Percentiles rank a stretch among this genome's conserved stretches.
phyloP scores from a whole-genome alignment of 768 basidiomycete genomes.

The Mycena chlorophos region DNA sequence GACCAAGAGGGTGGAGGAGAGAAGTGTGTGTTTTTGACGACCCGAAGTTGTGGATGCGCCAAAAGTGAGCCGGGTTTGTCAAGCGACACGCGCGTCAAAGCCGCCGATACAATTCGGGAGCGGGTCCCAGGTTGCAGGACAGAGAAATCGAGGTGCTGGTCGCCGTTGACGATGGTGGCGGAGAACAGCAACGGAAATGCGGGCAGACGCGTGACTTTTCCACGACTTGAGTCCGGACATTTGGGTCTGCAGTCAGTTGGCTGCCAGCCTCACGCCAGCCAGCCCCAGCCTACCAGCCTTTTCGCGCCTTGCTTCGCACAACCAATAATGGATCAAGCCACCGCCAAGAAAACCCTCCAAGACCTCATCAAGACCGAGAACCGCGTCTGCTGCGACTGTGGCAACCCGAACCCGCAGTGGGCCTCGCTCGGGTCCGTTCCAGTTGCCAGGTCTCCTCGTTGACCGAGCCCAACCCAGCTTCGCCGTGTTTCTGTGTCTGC shows the following conservation, averaged over 20 bases:
- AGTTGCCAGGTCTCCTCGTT: constrained; percentile 1
- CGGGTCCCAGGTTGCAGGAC: background rate
- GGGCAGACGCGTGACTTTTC: no score
- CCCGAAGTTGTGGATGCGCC: constrained; percentile 44
- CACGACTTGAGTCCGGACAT: no score
- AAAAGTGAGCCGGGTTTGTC: constrained; percentile 30
- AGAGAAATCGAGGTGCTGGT: background rate
- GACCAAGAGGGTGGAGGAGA: constrained; percentile 12
- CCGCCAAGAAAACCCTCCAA: constrained; percentile 69
- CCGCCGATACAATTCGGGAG: background rate
- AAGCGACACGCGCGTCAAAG: no score
- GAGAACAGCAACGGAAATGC: background rate
- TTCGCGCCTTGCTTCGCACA: background rate
- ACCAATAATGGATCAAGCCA: constrained; percentile 58
- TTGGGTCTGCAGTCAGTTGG: no score
- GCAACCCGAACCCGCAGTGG: constrained; percentile 94
- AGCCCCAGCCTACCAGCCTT: background rate
- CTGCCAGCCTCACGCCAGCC: background rate
- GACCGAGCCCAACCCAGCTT: constrained; percentile 47
- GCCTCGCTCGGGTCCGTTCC: constrained; percentile 69
- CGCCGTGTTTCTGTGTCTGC: constrained; percentile 89
- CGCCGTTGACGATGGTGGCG: background rate
- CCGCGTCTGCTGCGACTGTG: constrained; percentile 79
- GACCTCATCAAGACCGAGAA: constrained; percentile 79
- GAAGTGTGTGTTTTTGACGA: constrained; percentile 26